Evolutionary conservation across 2,329 filamentous ascomycete genomes (phyloP), one percentile per base, ranked within the genome.

Genomic region (Chaetomium sp.): DNA sequence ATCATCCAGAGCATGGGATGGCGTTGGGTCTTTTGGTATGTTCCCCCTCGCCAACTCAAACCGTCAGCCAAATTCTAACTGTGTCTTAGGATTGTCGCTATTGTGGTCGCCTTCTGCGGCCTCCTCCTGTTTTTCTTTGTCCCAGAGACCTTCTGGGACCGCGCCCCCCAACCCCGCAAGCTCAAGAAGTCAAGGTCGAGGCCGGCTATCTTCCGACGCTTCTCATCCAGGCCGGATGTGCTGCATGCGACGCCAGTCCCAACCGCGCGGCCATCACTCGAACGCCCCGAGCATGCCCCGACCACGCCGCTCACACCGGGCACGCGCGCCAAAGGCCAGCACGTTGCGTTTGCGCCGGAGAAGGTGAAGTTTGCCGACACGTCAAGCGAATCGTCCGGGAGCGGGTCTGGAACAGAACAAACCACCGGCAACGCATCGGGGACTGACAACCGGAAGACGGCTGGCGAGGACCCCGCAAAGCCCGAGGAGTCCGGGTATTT

Each of bases 81-180:
- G 8, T 12, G 1, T 27, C 38, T 10, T 59, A 90, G 90, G 90
- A 88, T 96, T 62, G 87, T 96, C 54, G 87, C 93, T 0, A 91
- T 97, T 3, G 80, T 96, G 10, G 90, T 93, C 38, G 91, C 82
- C 0, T 85, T 91, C 56, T 88, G 87, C 65, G 83, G 88, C 45
- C 75, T 86, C 23, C 78, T 96, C 2, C 82, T 98, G 1, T 97
- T 96, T 75, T 82, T 97, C 65, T 96, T 97, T 71, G 91, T 97
- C 0, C 94, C 94, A 0, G 94, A 98, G 78, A 97, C 93, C 0
- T 97, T 97, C 70, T 98, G 94, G 94, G 93, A 97, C 75, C 84
- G 94, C 56, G 89, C 90, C 2, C 93, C 93, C 1, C 64, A 76
- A 33, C 77, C 78, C 1, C 75, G 66, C 25, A 69, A 62, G 54